Evolutionary conservation across 2,329 filamentous ascomycete species (phyloP).

Genomic region (Colletotrichum shisoi): DNA sequence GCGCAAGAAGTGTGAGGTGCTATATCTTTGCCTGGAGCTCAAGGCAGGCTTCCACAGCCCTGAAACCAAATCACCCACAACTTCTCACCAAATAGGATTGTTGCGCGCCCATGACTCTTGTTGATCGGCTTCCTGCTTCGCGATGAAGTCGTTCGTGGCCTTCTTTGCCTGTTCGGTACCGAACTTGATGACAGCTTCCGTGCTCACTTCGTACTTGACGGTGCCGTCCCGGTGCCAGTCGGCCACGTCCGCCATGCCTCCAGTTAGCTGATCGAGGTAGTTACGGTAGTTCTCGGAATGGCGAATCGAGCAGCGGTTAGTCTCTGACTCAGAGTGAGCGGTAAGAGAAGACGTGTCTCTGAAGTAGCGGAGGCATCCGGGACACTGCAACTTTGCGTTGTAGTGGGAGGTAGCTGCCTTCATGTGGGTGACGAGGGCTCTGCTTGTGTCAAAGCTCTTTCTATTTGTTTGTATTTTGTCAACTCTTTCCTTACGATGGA

Average conservation of each 20-base stretch:
- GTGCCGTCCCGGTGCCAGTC: conserved; percentile 49
- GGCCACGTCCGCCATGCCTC: conserved; percentile 49
- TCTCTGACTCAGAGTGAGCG: conserved; percentile 58
- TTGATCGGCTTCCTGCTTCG: conserved; percentile 18
- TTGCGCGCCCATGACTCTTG: conserved; percentile 17
- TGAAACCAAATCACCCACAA: background rate
- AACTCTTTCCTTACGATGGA: conserved; percentile 7
- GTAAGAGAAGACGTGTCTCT: conserved; percentile 54
- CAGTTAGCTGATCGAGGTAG: conserved; percentile 53
- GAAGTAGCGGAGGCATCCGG: conserved; percentile 55
- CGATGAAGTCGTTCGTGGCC: conserved; percentile 13
- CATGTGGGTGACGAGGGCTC: conserved; percentile 54
- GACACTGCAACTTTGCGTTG: conserved; percentile 52
- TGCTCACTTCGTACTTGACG: conserved; percentile 46
- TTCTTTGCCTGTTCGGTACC: conserved; percentile 16
- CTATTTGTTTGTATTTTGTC: conserved; percentile 44
- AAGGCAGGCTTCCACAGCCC: background rate
- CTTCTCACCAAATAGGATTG: conserved; percentile 28
- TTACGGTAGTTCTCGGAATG: conserved; percentile 50
- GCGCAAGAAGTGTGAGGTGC: too few species aligned
- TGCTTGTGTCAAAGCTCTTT: conserved; percentile 51
- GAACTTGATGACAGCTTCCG: conserved; percentile 37
- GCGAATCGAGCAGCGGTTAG: conserved; percentile 54
- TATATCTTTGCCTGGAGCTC: too few species aligned
- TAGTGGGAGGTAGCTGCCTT: conserved; percentile 52